Evolutionary conservation across 2,329 filamentous ascomycete species (phyloP), one percentile per base, ranked within the genome.

Genomic region (Venturia carpophila): DNA sequence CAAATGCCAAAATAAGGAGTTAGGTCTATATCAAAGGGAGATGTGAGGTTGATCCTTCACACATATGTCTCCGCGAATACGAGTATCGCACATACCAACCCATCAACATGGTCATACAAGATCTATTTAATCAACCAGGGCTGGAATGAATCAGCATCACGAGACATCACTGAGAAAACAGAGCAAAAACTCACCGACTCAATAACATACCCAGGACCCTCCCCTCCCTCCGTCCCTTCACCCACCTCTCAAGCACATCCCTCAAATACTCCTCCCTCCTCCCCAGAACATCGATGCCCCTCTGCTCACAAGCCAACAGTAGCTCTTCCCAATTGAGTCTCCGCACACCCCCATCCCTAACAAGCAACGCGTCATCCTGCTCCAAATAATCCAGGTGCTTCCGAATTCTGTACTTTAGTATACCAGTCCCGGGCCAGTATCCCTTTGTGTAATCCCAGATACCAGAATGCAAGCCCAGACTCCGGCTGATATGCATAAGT

Each of bases 331-430:
- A 19, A 30, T 47, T 61, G 4, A 65, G 24, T 27, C 19, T 27
- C 27, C 4, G 3, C 10, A 62, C 45, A 10, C 64, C 64, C 19
- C 64, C 64, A 65, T 65, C 64, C 34, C 58, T 17, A 34, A 34
- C 19, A 60, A 97, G 82, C 73, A 93, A 78, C 68, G 71, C 75
- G 75, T 95, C 91, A 76, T 97, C 92, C 45, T 81, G 76, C 58
- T 81, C 81, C 67, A 97, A 73, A 71, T 89, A 90, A 49, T 80
- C 76, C 69, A 91, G 76, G 68, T 83, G 79, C 69, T 78, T 76
- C 62, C 71, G 69, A 52, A 91, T 77, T 68, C 81, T 80, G 63
- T 78, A 74, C 65, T 78, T 75, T 74, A 91, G 80, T 69, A 89
- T 73, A 7, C 41, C 41, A 24, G 13, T 27, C 9, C 83, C 79